phyloP scores from a whole-genome alignment of 2,329 filamentous ascomycete species.

The Verticillium nubilum region DNA sequence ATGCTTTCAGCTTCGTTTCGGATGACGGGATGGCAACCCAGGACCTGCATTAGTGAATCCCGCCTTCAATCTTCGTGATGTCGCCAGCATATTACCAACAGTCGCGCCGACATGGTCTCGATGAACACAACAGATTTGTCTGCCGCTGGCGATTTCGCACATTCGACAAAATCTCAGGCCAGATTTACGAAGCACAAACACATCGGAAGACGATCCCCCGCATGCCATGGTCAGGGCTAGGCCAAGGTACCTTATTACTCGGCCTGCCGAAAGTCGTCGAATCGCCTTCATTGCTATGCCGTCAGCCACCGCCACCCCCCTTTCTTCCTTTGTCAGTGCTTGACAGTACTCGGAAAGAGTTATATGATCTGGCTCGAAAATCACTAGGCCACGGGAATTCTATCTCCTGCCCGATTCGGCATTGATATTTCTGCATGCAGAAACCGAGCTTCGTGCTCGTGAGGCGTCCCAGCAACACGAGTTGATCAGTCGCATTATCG shows the following conservation, averaged over 20 bases:
- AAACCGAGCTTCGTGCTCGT: not conserved
- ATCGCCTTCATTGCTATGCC: no score
- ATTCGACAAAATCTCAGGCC: not conserved
- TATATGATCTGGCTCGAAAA: no score
- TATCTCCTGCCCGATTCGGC: not conserved
- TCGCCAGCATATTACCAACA: no score
- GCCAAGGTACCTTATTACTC: no score
- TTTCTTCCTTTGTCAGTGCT: no score
- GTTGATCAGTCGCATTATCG: not conserved
- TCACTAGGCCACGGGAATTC: no score
- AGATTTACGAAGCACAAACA: no score
- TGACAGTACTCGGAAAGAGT: no score
- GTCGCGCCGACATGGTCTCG: not conserved
- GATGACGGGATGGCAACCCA: slow-evolving; percentile 5
- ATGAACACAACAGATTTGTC: not conserved
- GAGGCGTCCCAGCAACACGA: not conserved
- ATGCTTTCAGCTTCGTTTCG: not conserved
- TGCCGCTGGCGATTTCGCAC: not conserved
- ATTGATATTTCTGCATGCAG: not conserved
- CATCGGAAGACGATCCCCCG: no score
- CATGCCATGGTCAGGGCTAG: no score
- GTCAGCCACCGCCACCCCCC: no score
- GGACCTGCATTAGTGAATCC: slow-evolving; percentile 10
- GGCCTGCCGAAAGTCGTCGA: no score
- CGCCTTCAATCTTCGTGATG: not conserved